Base-by-base conservation (phyloP, 768 basidiomycete genomes). In the Panaeolus papilionaceus region DNA sequence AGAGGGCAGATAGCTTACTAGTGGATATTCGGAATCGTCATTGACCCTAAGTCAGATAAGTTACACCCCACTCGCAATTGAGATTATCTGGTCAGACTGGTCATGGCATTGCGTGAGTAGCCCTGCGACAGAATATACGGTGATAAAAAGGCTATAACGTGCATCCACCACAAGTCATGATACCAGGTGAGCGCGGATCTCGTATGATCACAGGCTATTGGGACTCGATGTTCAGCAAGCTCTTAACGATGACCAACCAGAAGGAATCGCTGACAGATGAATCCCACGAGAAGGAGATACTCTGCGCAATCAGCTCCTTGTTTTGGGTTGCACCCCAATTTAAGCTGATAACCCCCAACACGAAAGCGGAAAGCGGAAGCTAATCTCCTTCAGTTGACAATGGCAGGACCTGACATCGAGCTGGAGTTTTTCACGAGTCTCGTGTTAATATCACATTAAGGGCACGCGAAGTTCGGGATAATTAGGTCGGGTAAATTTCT, bases 361-460 rank as follows among this genome's bases (percentile, higher is more conserved):
- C 54, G 14, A 26, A 58, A 51, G 23, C 54, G 54, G 54, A 58
- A 33, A 28, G 54, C 54, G 54, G 54, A 58, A 58, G 26, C 54
- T 58, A 58, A 58, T 58, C 54, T 58, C 54, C 54, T 58, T 58
- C 28, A 33, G 54, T 58, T 58, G 54, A 58, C 54, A 58, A 33
- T 58, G 54, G 54, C 54, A 58, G 54, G 54, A 26, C 26, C 16
- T 58, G 28, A 33, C 54, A 58, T 28, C 14, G 26, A 28, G 54
- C 16, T 58, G 28, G 54, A 58, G 54, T 7, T 2, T 58, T 58
- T 58, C 54, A 58, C 54, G 54, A 33, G 54, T 16, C 28, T 7
- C 33, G 26, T 28, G 11, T 28, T 16, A 28, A 33, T 33, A 58
- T 58, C 54, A 58, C 28, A 58, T 37, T 58, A 58, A 58, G 54